Evolutionary conservation across 2,329 filamentous ascomycete genomes (phyloP).

Genomic region (Cladorrhinum sp.): DNA sequence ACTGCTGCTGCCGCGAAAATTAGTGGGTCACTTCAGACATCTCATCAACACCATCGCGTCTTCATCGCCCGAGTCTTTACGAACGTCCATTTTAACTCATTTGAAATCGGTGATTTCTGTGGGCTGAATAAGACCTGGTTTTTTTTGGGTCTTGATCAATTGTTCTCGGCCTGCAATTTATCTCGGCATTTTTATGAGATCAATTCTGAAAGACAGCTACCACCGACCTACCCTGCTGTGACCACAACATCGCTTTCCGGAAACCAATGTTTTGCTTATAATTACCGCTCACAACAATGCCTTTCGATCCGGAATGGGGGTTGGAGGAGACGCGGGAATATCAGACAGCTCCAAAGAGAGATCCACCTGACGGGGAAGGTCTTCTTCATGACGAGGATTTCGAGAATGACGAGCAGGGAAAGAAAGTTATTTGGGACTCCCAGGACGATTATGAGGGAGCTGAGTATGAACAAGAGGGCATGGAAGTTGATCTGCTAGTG

Average conservation of each 20-base stretch:
- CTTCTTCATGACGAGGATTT: not conserved
- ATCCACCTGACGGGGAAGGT: not conserved
- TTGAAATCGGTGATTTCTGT: not conserved
- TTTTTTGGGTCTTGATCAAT: too few species aligned
- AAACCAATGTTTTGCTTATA: not conserved
- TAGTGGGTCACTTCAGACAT: not conserved
- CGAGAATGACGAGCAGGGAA: not conserved
- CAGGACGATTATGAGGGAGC: slow-evolving; percentile 7
- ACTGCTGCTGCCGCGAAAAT: not conserved
- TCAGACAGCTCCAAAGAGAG: too few species aligned
- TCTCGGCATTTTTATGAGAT: not conserved
- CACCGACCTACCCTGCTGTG: not conserved
- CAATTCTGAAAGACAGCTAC: not conserved
- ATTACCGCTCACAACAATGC: slow-evolving; percentile 4
- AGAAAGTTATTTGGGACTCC: not conserved
- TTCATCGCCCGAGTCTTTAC: not conserved
- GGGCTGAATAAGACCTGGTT: too few species aligned
- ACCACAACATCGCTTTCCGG: not conserved
- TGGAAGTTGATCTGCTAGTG: slow-evolving; percentile 7
- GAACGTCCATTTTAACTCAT: not conserved
- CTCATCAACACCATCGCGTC: not conserved
- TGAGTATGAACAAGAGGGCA: slow-evolving; percentile 1
- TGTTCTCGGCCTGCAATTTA: too few species aligned
- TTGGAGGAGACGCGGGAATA: not conserved
- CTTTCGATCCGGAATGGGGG: slow-evolving; percentile 19